These are phyloP conservation scores for Coniochaeta sp. DNA, from an alignment of 2,329 filamentous ascomycete genomes.

Conservation along the genomic window DNA sequence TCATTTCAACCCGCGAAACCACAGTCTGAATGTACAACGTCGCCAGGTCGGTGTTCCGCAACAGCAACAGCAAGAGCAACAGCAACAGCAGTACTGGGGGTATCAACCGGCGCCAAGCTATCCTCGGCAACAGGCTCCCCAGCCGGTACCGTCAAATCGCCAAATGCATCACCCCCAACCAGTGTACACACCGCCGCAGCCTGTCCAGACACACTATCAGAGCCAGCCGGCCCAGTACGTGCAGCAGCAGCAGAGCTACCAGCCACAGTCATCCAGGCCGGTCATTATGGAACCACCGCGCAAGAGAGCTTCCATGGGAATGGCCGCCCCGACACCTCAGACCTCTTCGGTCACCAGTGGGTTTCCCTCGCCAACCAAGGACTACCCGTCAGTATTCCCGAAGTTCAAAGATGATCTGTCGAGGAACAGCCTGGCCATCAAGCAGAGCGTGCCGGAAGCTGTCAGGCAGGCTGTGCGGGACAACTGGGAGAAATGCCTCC, in stretches of 20 bases:
- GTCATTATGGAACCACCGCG: constrained; percentile 22
- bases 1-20: background rate
- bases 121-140: background rate
- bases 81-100: no score
- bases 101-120: no score
- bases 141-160: background rate
- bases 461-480: constrained; percentile 42
- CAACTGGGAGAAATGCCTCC: constrained; percentile 41
- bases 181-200: background rate
- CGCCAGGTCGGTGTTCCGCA: no score
- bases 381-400: constrained; percentile 19
- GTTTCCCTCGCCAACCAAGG: constrained; percentile 27
- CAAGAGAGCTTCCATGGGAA: background rate
- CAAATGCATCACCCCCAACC: background rate
- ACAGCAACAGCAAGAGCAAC: background rate
- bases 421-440: constrained; percentile 30
- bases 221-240: background rate
- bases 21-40: no score
- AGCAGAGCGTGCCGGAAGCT: constrained; percentile 32
- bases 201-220: background rate
- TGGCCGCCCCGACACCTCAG: background rate
- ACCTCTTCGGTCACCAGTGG: constrained; percentile 6
- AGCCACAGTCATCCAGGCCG: constrained; percentile 7
- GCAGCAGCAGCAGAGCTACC: background rate
- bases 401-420: constrained; percentile 32